Conservation (phyloP, 345 rosid species). For the Citrus cavaleriei region DNA sequence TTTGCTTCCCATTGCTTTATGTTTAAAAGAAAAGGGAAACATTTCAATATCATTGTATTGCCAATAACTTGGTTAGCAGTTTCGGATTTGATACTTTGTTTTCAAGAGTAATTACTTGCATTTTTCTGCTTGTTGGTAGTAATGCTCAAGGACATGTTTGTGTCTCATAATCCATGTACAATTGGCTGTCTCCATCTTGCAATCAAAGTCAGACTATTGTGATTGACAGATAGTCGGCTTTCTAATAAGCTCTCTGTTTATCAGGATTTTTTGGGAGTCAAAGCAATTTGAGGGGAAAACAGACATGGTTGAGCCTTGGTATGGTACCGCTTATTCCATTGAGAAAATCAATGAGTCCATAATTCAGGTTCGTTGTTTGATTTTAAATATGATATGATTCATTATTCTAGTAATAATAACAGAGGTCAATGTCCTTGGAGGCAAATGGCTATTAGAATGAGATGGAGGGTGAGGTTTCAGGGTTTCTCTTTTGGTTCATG, state of each 20-base stretch:
- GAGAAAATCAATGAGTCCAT: conserved; percentile 50
- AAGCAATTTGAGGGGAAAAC: conserved; percentile 84
- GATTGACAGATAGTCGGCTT: not conserved
- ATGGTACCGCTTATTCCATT: conserved; percentile 73
- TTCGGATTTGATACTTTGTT: not conserved
- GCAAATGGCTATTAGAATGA: not conserved
- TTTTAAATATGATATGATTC: conserved; percentile 6
- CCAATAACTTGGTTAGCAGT: not conserved
- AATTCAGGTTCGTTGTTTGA: conserved; percentile 54
- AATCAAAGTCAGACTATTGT: not conserved
- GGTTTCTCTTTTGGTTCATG: not conserved
- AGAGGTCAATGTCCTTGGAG: not conserved
- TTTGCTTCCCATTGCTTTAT: not conserved
- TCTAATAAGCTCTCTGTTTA: conserved; percentile 20
- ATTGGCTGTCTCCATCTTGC: not conserved
- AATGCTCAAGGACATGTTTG: not conserved
- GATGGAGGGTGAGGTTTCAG: not conserved
- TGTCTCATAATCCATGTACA: not conserved
- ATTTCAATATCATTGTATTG: not conserved
- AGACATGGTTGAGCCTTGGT: conserved; percentile 84
- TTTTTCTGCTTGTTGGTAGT: not conserved
- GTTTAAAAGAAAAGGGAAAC: not conserved
- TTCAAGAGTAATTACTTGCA: not conserved
- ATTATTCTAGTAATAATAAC: not conserved
- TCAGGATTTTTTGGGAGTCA: conserved; percentile 90